Base-by-base conservation (phyloP, 129 eudicot genomes). In the Flaveria brownii region DNA sequence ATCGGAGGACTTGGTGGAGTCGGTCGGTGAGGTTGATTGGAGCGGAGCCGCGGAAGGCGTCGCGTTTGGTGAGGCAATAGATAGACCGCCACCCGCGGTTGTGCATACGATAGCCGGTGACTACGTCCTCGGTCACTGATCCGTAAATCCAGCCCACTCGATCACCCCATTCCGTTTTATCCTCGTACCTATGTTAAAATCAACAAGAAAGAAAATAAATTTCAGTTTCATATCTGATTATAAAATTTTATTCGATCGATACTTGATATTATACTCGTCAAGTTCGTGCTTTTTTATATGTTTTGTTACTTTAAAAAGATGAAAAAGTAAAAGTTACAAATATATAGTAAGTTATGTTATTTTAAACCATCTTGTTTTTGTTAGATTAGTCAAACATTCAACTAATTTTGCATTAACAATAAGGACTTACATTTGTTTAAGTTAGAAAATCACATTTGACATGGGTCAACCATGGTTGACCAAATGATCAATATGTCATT, bases 41-140 rank as follows among this genome's bases (percentile, higher is more conserved):
- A 3, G 86, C 86, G 0, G 86, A 71, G 1, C 86, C 86, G 7
- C 86, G 86, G 55, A 82, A 82, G 17, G 86, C 79, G 17, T 82
- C 86, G 10, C 86, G 82, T 60, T 77, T 82, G 0, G 86, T 77
- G 13, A 82, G 79, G 15, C 86, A 82, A 20, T 82, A 82, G 17
- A 82, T 78, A 0, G 86, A 82, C 2, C 82, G 70, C 86, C 86
- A 82, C 30, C 86, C 85, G 9, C 86, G 79, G 86, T 82, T 82
- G 68, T 82, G 86, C 86, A 77, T 82, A 23, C 86, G 71, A 5
- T 82, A 82, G 1, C 86, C 86, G 4, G 82, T 82, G 26, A 82
- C 82, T 50, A 82, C 86, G 47, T 82, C 86, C 49, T 82, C 85
- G 2, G 84, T 80, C 20, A 80, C 84, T 4, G 84, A 80, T 16